phyloP scores from a whole-genome alignment of 1,139 yeast species.

The Blastobotrys arbuscula region DNA sequence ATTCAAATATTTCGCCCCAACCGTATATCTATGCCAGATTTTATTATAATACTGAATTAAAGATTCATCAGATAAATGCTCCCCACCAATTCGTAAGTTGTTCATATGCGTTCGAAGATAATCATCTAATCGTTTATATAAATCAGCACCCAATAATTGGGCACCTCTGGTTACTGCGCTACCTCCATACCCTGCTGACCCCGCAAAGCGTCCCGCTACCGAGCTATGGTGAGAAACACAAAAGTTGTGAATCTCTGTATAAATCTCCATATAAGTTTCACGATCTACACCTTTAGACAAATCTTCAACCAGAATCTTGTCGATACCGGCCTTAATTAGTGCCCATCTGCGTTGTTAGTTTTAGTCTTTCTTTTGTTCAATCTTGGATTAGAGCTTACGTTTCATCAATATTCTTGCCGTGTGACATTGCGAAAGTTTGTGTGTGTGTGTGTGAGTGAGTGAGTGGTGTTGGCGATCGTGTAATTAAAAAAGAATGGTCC shows the following conservation, averaged over 20 bases:
- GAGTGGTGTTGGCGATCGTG: too few species aligned
- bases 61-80: constrained; percentile 44
- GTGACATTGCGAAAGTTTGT: not conserved
- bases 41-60: constrained; percentile 80
- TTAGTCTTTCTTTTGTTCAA: not conserved
- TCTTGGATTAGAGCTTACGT: constrained; percentile 22
- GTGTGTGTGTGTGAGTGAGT: too few species aligned
- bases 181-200: constrained; percentile 10
- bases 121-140: constrained; percentile 63
- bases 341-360: constrained; percentile 31
- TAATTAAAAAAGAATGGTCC: too few species aligned
- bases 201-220: constrained; percentile 17
- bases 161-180: constrained; percentile 32
- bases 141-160: constrained; percentile 77
- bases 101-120: constrained; percentile 62
- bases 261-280: constrained; percentile 38
- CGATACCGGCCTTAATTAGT: constrained; percentile 36
- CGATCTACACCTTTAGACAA: constrained; percentile 34
- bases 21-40: constrained; percentile 83
- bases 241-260: constrained; percentile 79
- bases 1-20: constrained; percentile 88
- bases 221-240: constrained; percentile 77
- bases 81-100: constrained; percentile 34
- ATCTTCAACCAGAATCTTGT: constrained; percentile 36
- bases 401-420: constrained; percentile 24